Conservation (phyloP, 2,329 filamentous ascomycete genomes). For the Cladosporium phlei region DNA sequence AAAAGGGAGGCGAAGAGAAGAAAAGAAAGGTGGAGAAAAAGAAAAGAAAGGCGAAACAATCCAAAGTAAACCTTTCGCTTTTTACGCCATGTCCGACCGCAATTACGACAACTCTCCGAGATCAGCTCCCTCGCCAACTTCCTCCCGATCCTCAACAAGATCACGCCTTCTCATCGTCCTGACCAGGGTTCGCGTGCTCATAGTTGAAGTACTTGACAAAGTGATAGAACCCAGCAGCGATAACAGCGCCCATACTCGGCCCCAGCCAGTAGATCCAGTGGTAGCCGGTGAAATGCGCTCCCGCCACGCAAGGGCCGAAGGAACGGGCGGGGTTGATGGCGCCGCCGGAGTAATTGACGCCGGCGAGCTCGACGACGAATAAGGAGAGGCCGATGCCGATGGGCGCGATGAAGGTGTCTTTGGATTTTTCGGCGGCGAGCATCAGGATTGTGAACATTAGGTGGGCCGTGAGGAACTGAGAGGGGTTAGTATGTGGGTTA, state of each 20-base stretch:
- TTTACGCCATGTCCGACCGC: too few relatives aligned
- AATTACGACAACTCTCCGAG: too few relatives aligned
- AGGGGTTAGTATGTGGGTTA: background rate
- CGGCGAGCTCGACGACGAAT: constrained; percentile 49
- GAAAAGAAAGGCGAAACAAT: too few relatives aligned
- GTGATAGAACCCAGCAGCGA: constrained; percentile 24
- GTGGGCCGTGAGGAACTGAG: constrained; percentile 33
- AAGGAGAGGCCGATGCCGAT: constrained; percentile 43
- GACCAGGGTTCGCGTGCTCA: constrained; percentile 28
- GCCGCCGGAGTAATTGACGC: constrained; percentile 32
- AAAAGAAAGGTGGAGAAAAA: too few relatives aligned
- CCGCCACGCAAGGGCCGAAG: constrained; percentile 31
- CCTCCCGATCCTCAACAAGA: too few relatives aligned
- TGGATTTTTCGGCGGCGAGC: constrained; percentile 38
- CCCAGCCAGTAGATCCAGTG: constrained; percentile 32
- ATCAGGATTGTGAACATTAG: constrained; percentile 41
- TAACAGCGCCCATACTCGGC: constrained; percentile 20
- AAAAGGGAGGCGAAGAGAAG: too few relatives aligned
- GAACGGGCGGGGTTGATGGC: constrained; percentile 31
- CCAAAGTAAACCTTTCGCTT: too few relatives aligned
- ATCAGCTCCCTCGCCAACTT: too few relatives aligned
- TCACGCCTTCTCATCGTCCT: too few relatives aligned
- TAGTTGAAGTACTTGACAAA: constrained; percentile 28
- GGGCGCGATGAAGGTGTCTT: constrained; percentile 43
- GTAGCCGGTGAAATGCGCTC: constrained; percentile 24